These are phyloP conservation scores for Fusarium temperatum DNA, from an alignment of 2,329 filamentous ascomycete species.

Conservation along the genomic window DNA sequence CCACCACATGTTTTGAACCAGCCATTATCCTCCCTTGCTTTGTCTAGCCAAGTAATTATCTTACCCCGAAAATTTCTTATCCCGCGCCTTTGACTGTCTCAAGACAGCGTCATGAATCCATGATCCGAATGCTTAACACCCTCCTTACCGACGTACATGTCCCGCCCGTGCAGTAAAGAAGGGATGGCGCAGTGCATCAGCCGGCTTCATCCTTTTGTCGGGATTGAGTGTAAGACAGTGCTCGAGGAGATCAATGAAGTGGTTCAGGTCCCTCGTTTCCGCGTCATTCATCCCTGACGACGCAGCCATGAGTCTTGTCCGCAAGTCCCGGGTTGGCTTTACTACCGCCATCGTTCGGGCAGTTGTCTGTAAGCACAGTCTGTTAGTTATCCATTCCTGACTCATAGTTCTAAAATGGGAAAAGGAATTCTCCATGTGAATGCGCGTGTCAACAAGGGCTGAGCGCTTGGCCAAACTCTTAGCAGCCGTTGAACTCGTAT, in stretches of 20 bases:
- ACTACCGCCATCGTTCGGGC: conserved; percentile 73
- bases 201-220: conserved; percentile 87
- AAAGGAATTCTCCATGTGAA: conserved; percentile 4
- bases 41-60: conserved; percentile 23
- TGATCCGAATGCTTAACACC: background rate
- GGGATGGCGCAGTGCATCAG: conserved; percentile 86
- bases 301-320: conserved; percentile 79
- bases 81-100: conserved; percentile 8
- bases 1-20: conserved; percentile 18
- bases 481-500: conserved; percentile 29
- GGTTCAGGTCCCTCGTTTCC: conserved; percentile 79
- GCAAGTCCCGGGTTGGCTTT: conserved; percentile 84
- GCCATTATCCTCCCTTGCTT: conserved; percentile 20
- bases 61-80: background rate
- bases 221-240: conserved; percentile 90
- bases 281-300: conserved; percentile 77
- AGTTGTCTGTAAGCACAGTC: conserved; percentile 61
- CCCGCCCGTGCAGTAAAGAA: conserved; percentile 70
- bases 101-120: conserved; percentile 15
- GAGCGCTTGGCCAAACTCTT: conserved; percentile 19
- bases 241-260: conserved; percentile 88
- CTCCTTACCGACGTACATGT: conserved; percentile 36
- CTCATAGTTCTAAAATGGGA: conserved; percentile 23
- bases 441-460: conserved; percentile 21
- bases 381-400: conserved; percentile 33